Conservation (phyloP, 441 rosid genomes). For the Bocquillonia castaneifolia region DNA sequence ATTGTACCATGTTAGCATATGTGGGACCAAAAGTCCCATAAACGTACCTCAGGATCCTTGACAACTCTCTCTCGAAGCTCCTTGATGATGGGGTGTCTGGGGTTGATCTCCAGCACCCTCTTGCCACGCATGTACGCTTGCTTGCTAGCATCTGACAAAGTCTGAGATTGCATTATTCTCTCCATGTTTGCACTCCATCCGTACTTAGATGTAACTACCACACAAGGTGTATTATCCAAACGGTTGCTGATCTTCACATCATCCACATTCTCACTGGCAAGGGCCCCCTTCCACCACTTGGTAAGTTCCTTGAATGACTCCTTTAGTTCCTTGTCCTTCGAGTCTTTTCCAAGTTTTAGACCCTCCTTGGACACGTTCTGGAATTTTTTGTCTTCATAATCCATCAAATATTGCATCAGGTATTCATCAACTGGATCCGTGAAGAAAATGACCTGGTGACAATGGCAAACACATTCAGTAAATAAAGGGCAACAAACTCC, state of each 20-base stretch:
- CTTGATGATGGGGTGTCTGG: conserved; percentile 90
- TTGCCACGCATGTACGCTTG: conserved; percentile 91
- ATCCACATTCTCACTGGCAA: conserved; percentile 72
- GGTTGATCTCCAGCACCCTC: conserved; percentile 92
- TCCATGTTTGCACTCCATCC: conserved; percentile 99
- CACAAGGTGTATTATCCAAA: conserved; percentile 85
- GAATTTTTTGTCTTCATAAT: conserved; percentile 82
- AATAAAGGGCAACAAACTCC: not conserved
- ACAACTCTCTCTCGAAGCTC: conserved; percentile 84
- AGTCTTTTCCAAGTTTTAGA: conserved; percentile 70
- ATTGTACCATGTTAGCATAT: not conserved
- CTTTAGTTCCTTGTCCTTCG: conserved; percentile 73
- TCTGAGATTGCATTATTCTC: conserved; percentile 91
- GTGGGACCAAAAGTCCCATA: not conserved
- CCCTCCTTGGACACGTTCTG: conserved; percentile 97
- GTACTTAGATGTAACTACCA: conserved; percentile 83
- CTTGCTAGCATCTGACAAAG: conserved; percentile 74
- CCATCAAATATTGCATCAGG: conserved; percentile 97
- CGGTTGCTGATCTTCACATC: conserved; percentile 85
- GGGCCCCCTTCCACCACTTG: conserved; percentile 81
- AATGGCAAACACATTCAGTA: not conserved
- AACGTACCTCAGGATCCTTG: conserved; percentile 68
- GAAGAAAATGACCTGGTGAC: conserved; percentile 84
- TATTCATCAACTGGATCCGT: conserved; percentile 93
- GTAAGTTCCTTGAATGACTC: conserved; percentile 92